Evolutionary conservation across 768 basidiomycete species (phyloP), one percentile per base, ranked within the genome.

Genomic region (Phanerodontia chrysosporium): DNA sequence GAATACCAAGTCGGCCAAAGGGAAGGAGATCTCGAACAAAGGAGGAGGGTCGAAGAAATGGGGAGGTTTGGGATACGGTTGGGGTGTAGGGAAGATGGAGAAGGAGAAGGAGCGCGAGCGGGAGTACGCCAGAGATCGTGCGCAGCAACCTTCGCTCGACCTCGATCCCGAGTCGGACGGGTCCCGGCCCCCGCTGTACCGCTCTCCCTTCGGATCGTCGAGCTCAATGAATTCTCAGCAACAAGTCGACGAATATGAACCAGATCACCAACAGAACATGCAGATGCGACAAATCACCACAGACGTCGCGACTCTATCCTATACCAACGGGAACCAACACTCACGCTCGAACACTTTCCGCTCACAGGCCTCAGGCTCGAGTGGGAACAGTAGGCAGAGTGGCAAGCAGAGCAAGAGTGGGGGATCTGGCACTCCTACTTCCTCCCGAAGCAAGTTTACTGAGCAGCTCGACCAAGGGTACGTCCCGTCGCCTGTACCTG

Each of bases 31-130:
- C 18, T 45, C 61, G 5, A 64, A 49, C 54, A 58, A 51, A 21
- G 60, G 61, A 48, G 51, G 74, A 12, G 62, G 69, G 1, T 72
- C 79, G 39, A 72, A 72, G 48, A 67, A 67, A 56, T 66, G 64
- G 63, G 83, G n/a, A n/a, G n/a, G 75, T 67, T 85, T 81, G 79
- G 87, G 87, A n/a, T 89, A 87, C 69, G 86, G 86, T 39, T 86
- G 85, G 83, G 86, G 86, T 0, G 53, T 82, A 39, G 86, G 86
- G 45, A 84, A 77, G 74, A 70, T 68, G 57, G 67, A 68, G 51
- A 69, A 69, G 59, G 78, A 77, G 61, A 59, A 73, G 72, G 35
- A 67, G 59, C 58, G 74, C 71, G 59, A 66, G 62, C 58, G 67
- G 69, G 57, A 66, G 59, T 51, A 66, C 67, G 68, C 66, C 18